Conservation (phyloP, 2,329 filamentous ascomycete genomes). For the Nemania diffusa region DNA sequence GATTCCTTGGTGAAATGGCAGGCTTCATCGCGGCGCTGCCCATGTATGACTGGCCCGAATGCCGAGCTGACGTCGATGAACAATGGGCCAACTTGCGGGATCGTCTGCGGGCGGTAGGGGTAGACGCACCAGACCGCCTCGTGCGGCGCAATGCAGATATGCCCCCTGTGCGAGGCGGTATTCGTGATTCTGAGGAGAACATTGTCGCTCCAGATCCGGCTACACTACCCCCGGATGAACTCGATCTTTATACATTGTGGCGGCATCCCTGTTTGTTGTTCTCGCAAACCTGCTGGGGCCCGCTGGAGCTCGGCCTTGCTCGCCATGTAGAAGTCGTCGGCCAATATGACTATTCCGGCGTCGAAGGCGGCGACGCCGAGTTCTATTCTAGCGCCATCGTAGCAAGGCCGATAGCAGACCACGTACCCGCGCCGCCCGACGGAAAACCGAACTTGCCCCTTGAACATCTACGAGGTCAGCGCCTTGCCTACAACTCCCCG, state of each 20-base stretch:
- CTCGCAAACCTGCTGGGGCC: constrained; percentile 32
- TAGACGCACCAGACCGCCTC: constrained; percentile 29
- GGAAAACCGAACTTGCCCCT: constrained; percentile 21
- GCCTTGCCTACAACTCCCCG: constrained; percentile 29
- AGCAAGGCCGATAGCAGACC: constrained; percentile 10
- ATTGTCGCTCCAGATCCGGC: constrained; percentile 32
- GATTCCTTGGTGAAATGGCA: constrained; percentile 13
- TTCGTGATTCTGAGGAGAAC: constrained; percentile 24
- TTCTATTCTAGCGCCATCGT: constrained; percentile 33
- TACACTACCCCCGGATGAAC: constrained; percentile 30
- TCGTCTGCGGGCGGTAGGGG: constrained; percentile 24
- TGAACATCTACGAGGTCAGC: constrained; percentile 26
- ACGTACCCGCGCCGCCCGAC: constrained; percentile 17
- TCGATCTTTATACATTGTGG: constrained; percentile 33
- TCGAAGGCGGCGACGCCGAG: constrained; percentile 26
- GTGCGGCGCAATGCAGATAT: constrained; percentile 35
- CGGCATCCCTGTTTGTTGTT: constrained; percentile 30
- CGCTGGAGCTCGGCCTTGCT: constrained; percentile 32
- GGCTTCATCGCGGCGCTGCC: constrained; percentile 32
- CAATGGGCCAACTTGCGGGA: constrained; percentile 32
- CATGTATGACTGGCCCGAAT: constrained; percentile 39
- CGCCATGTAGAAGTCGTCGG: constrained; percentile 27
- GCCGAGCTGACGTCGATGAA: constrained; percentile 27
- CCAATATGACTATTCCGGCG: constrained; percentile 32
- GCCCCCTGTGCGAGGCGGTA: constrained; percentile 31